phyloP scores from a whole-genome alignment of 176 grass and related monocot species.

The Musa itinerans region DNA sequence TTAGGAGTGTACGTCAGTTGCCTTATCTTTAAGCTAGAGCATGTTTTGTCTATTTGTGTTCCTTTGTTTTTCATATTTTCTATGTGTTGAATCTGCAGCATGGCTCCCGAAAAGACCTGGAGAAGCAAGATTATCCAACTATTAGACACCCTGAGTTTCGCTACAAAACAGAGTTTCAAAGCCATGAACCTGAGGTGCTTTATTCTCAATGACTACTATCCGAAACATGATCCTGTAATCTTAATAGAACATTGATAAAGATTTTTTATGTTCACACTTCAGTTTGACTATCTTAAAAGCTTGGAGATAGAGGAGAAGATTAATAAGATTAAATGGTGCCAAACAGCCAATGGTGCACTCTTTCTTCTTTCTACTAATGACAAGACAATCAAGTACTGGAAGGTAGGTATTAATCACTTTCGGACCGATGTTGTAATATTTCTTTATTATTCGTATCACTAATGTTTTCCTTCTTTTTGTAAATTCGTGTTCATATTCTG shows the following conservation, averaged over 20 bases:
- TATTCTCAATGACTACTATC: neutral
- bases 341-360: conserved; percentile 52
- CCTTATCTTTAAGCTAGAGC: neutral
- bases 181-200: conserved; percentile 23
- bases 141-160: conserved; percentile 10
- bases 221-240: neutral
- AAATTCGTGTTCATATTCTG: too few relatives aligned
- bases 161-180: conserved; percentile 19
- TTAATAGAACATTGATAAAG: neutral
- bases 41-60: neutral
- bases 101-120: conserved; percentile 4
- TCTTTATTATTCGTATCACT: neutral
- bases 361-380: conserved; percentile 98
- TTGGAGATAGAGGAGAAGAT: conserved; percentile 99
- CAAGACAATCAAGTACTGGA: conserved; percentile 97
- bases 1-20: neutral
- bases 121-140: conserved; percentile 12
- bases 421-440: neutral
- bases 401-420: conserved; percentile 40
- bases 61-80: neutral
- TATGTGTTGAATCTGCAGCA: neutral
- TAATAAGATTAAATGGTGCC: conserved; percentile 94
- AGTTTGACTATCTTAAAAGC: conserved; percentile 99
- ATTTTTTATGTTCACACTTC: neutral
- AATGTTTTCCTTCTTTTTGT: neutral